Evolutionary conservation across 768 basidiomycete species (phyloP).

Genomic region (Boletus tomentosulus): DNA sequence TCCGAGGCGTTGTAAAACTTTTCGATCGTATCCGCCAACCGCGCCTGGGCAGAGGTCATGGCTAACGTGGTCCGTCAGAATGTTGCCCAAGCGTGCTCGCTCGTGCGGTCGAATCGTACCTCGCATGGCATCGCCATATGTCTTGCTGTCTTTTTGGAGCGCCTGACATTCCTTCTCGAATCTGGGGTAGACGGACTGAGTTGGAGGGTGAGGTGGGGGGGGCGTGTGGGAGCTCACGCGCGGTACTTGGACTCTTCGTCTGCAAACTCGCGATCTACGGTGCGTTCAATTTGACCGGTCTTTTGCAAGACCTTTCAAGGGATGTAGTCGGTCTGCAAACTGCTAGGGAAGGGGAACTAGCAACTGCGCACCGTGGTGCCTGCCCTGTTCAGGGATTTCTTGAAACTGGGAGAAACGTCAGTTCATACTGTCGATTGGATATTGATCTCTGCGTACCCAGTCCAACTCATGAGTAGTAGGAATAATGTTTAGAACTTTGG

Average conservation of each 20-base stretch:
- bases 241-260: conserved; percentile 90
- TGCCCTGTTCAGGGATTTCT: conserved; percentile 88
- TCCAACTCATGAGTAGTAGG: conserved; percentile 46
- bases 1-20: conserved; percentile 87
- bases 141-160: conserved; percentile 93
- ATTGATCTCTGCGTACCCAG: conserved; percentile 36
- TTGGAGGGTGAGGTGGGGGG: background rate
- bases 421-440: background rate
- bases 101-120: conserved; percentile 45
- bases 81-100: background rate
- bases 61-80: conserved; percentile 41
- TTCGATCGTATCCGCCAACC: conserved; percentile 91
- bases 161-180: conserved; percentile 95
- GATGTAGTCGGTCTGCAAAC: conserved; percentile 4
- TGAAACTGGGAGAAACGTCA: conserved; percentile 54
- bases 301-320: conserved; percentile 80
- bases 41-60: conserved; percentile 90
- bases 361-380: conserved; percentile 72
- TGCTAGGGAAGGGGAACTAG: conserved; percentile 4
- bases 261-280: conserved; percentile 88
- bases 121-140: conserved; percentile 91
- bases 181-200: conserved; percentile 37
- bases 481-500: background rate
- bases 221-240: conserved; percentile 49
- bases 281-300: conserved; percentile 96